phyloP scores from a whole-genome alignment of 2,329 filamentous ascomycete species.

The Ramularia endophylla region DNA sequence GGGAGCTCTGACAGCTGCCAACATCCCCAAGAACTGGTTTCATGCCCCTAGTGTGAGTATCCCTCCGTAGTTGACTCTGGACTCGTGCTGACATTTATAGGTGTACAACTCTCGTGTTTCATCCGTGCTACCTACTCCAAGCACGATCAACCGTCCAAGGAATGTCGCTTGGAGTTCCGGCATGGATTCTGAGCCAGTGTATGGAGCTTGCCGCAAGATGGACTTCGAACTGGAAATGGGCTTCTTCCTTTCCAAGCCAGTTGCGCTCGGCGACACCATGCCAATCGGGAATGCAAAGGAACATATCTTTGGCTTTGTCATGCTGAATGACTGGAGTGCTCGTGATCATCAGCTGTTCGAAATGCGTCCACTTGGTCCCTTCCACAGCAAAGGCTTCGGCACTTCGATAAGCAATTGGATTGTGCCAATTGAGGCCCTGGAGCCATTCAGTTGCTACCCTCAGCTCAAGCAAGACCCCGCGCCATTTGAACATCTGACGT shows the following conservation, averaged over 20 bases:
- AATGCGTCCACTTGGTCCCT: constrained; percentile 56
- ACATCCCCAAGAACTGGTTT: constrained; percentile 18
- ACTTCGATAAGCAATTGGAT: constrained; percentile 59
- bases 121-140: constrained; percentile 24
- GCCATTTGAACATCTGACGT: constrained; percentile 27
- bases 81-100: constrained; percentile 32
- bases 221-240: constrained; percentile 49
- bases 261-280: constrained; percentile 35
- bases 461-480: constrained; percentile 24
- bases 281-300: constrained; percentile 40
- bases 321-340: constrained; percentile 58
- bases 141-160: constrained; percentile 39
- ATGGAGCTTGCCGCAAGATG: constrained; percentile 36
- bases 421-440: constrained; percentile 54
- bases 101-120: constrained; percentile 40
- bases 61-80: constrained; percentile 2
- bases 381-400: constrained; percentile 56
- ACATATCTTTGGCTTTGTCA: constrained; percentile 57
- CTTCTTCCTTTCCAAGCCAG: constrained; percentile 38
- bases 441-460: constrained; percentile 27
- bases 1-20: constrained; percentile 35
- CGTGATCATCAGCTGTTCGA: constrained; percentile 56
- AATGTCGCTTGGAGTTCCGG: constrained; percentile 36
- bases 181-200: constrained; percentile 33
- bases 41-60: constrained; percentile 2